Percentiles rank a stretch among this genome's conserved stretches.
phyloP scores from a whole-genome alignment of 2,329 filamentous ascomycete genomes.

The Nemania diffusa region DNA sequence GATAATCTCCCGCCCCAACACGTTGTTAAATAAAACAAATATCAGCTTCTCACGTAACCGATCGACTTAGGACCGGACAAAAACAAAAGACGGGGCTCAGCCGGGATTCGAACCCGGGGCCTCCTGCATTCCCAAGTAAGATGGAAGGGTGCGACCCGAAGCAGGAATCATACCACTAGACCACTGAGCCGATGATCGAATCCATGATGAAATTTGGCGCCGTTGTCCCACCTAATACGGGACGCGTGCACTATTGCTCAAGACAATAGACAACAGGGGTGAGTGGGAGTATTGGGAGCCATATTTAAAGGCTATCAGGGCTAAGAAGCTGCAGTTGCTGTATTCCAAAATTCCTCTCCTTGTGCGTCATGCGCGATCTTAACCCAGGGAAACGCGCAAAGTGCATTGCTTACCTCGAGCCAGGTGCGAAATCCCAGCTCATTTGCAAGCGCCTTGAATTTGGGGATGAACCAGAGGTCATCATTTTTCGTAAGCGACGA shows the following conservation, averaged over 20 bases:
- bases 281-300: too few relatives aligned
- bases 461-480: constrained; percentile 28
- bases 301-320: too few relatives aligned
- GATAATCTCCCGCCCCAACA: too few relatives aligned
- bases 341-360: constrained; percentile 30
- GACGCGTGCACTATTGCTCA: not conserved
- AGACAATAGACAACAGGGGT: too few relatives aligned
- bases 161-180: constrained; percentile 40
- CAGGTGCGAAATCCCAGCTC: constrained; percentile 22
- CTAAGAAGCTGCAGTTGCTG: not conserved
- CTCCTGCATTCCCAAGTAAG: constrained; percentile 40
- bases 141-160: constrained; percentile 35
- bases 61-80: not conserved
- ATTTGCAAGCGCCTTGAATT: constrained; percentile 13
- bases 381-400: constrained; percentile 32
- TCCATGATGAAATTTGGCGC: not conserved
- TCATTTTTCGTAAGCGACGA: constrained; percentile 19
- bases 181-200: constrained; percentile 33
- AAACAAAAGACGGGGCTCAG: constrained; percentile 37
- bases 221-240: not conserved
- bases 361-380: constrained; percentile 22
- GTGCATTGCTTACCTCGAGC: constrained; percentile 13
- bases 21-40: too few relatives aligned
- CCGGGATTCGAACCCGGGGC: constrained; percentile 42
- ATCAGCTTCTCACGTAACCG: too few relatives aligned